phyloP scores from a whole-genome alignment of 2,329 filamentous ascomycete genomes.

The Amylocarpus encephaloides region DNA sequence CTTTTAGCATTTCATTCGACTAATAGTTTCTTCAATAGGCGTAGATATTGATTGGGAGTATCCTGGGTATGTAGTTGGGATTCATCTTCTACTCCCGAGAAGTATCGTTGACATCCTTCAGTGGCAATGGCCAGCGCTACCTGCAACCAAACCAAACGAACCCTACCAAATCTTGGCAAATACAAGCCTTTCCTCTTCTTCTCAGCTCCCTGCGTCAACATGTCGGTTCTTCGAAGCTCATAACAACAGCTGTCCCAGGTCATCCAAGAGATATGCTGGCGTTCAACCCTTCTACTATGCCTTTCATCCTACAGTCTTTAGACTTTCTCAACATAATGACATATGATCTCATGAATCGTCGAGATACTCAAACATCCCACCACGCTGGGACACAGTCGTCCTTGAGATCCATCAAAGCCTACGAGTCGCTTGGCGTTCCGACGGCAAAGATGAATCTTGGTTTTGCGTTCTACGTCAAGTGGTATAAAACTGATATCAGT shows the following conservation, averaged over 20 bases:
- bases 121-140: slow-evolving; percentile 66
- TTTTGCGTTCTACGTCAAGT: slow-evolving; percentile 63
- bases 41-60: slow-evolving; percentile 48
- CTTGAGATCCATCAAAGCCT: slow-evolving; percentile 48
- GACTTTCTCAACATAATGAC: slow-evolving; percentile 67
- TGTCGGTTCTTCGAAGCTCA: slow-evolving; percentile 49
- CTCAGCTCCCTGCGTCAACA: slow-evolving; percentile 51
- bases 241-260: slow-evolving; percentile 65
- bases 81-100: not conserved
- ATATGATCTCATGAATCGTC: slow-evolving; percentile 66
- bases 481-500: slow-evolving; percentile 45
- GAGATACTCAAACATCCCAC: slow-evolving; percentile 57
- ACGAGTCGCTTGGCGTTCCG: slow-evolving; percentile 47
- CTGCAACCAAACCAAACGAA: slow-evolving; percentile 50
- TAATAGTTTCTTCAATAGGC: slow-evolving; percentile 2
- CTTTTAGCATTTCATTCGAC: too few species aligned
- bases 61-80: slow-evolving; percentile 30
- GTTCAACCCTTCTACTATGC: slow-evolving; percentile 52
- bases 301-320: slow-evolving; percentile 50
- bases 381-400: slow-evolving; percentile 57
- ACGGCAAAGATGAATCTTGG: slow-evolving; percentile 53
- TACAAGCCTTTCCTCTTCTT: slow-evolving; percentile 56
- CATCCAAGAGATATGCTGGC: slow-evolving; percentile 60
- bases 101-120: slow-evolving; percentile 18
- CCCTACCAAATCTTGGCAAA: slow-evolving; percentile 51